Evolutionary conservation across 441 rosid genomes (phyloP).

Genomic region (Populus trichocarpa): DNA sequence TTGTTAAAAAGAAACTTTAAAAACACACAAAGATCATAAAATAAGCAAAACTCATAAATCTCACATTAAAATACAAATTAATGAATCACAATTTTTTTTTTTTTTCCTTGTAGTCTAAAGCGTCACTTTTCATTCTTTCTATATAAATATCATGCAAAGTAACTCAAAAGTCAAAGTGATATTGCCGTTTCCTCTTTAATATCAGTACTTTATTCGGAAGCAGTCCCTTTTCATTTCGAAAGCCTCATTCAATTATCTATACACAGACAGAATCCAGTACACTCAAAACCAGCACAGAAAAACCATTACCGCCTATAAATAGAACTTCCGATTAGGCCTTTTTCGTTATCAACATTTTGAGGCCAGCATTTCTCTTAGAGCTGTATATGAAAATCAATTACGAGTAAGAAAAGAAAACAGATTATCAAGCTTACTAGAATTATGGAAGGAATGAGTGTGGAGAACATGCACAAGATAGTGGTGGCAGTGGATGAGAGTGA

Average conservation of each 20-base stretch:
- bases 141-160: no score
- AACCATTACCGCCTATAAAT: conserved; percentile 3
- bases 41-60: no score
- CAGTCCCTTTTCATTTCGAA: no score
- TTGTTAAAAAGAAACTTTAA: no score
- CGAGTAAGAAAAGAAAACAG: not conserved
- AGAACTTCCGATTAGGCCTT: not conserved
- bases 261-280: not conserved
- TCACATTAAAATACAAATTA: no score
- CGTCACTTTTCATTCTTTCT: not conserved
- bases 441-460: conserved; percentile 30
- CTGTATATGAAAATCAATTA: not conserved
- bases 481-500: conserved; percentile 84
- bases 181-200: no score
- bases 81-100: no score
- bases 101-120: not conserved
- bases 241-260: not conserved
- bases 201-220: no score
- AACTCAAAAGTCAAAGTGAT: no score
- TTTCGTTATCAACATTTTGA: conserved; percentile 19
- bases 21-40: no score
- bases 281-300: conserved; percentile 6
- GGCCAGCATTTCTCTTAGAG: conserved; percentile 13
- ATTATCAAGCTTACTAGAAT: not conserved
- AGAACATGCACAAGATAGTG: conserved; percentile 43